Evolutionary conservation across 2,329 filamentous ascomycete genomes (phyloP).

Genomic region (Exophiala spinifera): DNA sequence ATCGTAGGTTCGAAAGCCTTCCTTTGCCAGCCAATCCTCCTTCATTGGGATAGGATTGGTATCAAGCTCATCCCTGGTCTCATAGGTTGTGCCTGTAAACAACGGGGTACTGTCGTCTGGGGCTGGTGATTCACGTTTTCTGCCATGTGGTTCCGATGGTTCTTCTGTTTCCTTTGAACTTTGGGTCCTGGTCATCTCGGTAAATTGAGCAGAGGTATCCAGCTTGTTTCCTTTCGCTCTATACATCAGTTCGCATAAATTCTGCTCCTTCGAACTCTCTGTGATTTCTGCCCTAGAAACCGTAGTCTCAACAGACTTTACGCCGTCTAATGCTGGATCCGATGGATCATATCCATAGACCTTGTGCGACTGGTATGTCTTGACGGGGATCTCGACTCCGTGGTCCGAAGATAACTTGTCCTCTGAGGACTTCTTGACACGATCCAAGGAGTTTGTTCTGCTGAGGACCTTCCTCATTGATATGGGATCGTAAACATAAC

Average conservation of each 20-base stretch:
- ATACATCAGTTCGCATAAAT: slow-evolving; percentile 20
- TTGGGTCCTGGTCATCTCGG: slow-evolving; percentile 3
- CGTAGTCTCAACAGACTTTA: neutral
- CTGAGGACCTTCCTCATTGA: slow-evolving; percentile 40
- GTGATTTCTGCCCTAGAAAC: neutral
- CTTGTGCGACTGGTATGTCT: slow-evolving; percentile 25
- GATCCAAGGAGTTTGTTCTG: neutral
- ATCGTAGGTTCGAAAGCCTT: slow-evolving; percentile 19
- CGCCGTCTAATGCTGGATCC: neutral
- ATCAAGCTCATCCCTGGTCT: slow-evolving; percentile 4
- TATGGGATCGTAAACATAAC: slow-evolving; percentile 42
- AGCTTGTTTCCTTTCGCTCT: slow-evolving; percentile 26
- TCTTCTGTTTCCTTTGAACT: neutral
- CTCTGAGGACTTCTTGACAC: slow-evolving; percentile 16
- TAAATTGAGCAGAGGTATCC: slow-evolving; percentile 26
- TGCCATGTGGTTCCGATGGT: neutral
- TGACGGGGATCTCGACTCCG: slow-evolving; percentile 28
- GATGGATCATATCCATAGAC: slow-evolving; percentile 24
- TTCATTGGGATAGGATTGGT: neutral
- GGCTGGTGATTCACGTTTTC: slow-evolving; percentile 14
- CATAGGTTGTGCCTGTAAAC: slow-evolving; percentile 29
- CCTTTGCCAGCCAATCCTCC: slow-evolving; percentile 21
- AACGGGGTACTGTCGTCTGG: slow-evolving; percentile 23
- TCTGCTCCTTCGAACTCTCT: slow-evolving; percentile 19
- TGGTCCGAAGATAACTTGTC: slow-evolving; percentile 25